These are phyloP conservation scores for Ilyonectria destructans DNA, from an alignment of 2,329 filamentous ascomycete genomes.

Conservation along the genomic window DNA sequence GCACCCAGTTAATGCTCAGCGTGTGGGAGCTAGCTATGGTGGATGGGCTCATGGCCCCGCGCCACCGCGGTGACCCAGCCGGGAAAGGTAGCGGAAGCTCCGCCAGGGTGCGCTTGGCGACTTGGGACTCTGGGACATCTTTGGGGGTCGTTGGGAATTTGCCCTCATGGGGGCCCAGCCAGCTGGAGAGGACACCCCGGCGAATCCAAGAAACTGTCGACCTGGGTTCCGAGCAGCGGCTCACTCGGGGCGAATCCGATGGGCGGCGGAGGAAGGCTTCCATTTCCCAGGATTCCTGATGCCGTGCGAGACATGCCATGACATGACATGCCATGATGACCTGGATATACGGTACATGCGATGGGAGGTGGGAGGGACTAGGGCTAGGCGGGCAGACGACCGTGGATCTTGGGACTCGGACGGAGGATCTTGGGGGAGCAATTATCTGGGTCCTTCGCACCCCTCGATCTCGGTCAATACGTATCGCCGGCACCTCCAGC, in stretches of 20 bases:
- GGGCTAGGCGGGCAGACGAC: slow-evolving; percentile 36
- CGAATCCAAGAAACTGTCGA: slow-evolving; percentile 39
- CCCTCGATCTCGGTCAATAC: slow-evolving; percentile 38
- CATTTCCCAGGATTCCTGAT: slow-evolving; percentile 37
- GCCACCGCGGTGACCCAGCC: slow-evolving; percentile 43
- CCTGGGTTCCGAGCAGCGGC: slow-evolving; percentile 31
- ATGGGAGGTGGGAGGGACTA: slow-evolving; percentile 28
- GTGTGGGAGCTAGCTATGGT: slow-evolving; percentile 34
- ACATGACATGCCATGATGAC: slow-evolving; percentile 39
- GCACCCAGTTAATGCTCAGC: slow-evolving; percentile 35
- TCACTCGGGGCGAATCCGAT: slow-evolving; percentile 38
- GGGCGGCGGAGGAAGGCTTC: slow-evolving; percentile 35
- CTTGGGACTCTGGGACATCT: slow-evolving; percentile 20
- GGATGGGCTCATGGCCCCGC: slow-evolving; percentile 42
- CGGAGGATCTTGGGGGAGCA: slow-evolving; percentile 31
- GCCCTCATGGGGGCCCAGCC: slow-evolving; percentile 11
- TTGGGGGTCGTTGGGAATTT: slow-evolving; percentile 1
- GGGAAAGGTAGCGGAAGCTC: slow-evolving; percentile 33
- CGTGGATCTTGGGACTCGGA: slow-evolving; percentile 42
- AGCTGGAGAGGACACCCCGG: slow-evolving; percentile 19
- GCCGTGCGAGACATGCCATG: slow-evolving; percentile 33
- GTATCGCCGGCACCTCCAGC: slow-evolving; percentile 40
- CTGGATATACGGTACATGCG: slow-evolving; percentile 34
- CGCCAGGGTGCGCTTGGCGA: slow-evolving; percentile 34
- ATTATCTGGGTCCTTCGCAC: slow-evolving; percentile 30